These are phyloP conservation scores for Coffea humblotiana DNA, from an alignment of 305 asterid species.

Conservation along the genomic window DNA sequence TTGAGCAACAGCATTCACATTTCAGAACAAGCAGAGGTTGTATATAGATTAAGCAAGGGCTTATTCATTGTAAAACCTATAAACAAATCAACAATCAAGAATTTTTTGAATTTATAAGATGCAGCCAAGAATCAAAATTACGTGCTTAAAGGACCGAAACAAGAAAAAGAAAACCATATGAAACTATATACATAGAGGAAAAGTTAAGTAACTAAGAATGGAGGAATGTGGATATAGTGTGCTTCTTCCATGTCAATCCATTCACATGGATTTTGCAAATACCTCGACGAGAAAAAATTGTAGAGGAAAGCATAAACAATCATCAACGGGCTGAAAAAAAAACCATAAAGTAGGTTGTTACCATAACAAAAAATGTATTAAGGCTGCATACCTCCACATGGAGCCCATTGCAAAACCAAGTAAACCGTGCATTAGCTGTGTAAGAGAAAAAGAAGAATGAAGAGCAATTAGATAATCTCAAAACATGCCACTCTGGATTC, in stretches of 20 bases:
- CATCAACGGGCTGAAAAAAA: neutral
- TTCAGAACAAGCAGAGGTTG: neutral
- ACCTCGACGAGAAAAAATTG: neutral
- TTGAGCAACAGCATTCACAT: neutral
- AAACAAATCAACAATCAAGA: neutral
- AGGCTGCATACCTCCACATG: slow-evolving; percentile 73
- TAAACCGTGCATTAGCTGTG: slow-evolving; percentile 85
- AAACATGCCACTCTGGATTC: neutral
- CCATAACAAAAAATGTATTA: neutral
- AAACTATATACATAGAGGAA: neutral
- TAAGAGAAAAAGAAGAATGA: neutral
- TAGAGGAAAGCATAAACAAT: neutral
- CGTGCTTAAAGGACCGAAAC: neutral
- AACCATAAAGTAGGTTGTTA: neutral
- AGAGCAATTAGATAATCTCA: neutral
- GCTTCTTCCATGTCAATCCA: neutral
- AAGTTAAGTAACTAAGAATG: neutral
- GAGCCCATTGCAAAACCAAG: slow-evolving; percentile 91
- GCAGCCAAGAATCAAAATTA: neutral
- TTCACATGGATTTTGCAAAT: neutral
- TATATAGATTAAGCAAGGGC: neutral
- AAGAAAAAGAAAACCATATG: neutral
- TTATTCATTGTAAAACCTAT: neutral
- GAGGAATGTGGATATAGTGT: neutral
- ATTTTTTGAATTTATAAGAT: neutral